A percentile compares a stretch with the other conserved stretches of the same genome.
Evolutionary conservation across 1,139 yeast genomes (phyloP).

Genomic region (Blastobotrys persicus): DNA sequence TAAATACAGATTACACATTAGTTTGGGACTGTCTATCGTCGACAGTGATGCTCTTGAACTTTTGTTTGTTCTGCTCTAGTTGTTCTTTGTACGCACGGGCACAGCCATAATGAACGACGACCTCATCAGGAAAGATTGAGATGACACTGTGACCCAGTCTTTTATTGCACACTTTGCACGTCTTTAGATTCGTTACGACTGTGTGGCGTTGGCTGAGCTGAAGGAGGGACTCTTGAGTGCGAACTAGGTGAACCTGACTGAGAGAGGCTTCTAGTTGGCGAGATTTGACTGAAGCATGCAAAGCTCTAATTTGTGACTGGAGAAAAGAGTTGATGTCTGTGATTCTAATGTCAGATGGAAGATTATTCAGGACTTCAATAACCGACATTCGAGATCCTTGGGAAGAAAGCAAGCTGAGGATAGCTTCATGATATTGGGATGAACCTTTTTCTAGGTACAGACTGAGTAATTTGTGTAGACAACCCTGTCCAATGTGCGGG

Average conservation of each 20-base stretch:
- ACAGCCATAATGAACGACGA: conserved; percentile 73
- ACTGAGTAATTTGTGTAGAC: conserved; percentile 37
- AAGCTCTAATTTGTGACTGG: conserved; percentile 45
- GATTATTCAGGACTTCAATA: conserved; percentile 46
- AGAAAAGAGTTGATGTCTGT: conserved; percentile 47
- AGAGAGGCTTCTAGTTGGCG: conserved; percentile 35
- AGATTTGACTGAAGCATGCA: conserved; percentile 32
- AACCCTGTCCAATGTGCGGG: conserved; percentile 40
- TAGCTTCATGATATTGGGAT: conserved; percentile 38
- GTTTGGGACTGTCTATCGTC: conserved; percentile 8
- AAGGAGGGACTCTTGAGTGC: conserved; percentile 41
- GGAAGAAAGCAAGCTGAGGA: conserved; percentile 45
- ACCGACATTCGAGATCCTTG: conserved; percentile 59
- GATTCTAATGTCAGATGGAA: conserved; percentile 54
- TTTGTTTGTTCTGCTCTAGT: conserved; percentile 18
- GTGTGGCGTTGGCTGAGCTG: conserved; percentile 41
- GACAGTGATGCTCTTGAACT: conserved; percentile 12
- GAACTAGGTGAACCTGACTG: conserved; percentile 40
- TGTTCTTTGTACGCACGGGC: conserved; percentile 29
- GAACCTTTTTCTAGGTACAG: conserved; percentile 33
- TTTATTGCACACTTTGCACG: conserved; percentile 61
- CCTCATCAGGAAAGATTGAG: conserved; percentile 50
- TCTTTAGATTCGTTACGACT: conserved; percentile 42
- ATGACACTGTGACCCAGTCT: conserved; percentile 63
- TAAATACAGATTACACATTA: not conserved